Percentiles rank a stretch among this genome's conserved stretches.
These are phyloP conservation scores for Anthracocystis setariae DNA, from an alignment of 1,284 basidiomycete species.

Conservation along the genomic window DNA sequence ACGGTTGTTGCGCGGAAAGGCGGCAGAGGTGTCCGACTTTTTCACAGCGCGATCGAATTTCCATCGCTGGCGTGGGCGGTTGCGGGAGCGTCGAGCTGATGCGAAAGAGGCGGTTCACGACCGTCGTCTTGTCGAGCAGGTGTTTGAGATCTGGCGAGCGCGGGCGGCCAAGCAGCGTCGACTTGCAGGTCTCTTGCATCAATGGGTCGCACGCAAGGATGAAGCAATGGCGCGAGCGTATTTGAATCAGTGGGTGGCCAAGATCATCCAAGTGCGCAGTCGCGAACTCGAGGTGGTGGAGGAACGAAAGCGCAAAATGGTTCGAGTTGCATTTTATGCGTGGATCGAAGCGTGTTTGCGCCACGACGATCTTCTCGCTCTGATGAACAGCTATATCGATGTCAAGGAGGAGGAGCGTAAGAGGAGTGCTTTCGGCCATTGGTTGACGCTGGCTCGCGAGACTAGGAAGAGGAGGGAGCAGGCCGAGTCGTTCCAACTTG, in stretches of 20 bases:
- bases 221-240: constrained; percentile 8
- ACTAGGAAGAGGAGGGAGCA: constrained; percentile 21
- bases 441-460: constrained; percentile 27
- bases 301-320: constrained; percentile 22
- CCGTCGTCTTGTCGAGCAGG: constrained; percentile 17
- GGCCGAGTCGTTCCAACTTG: constrained; percentile 10
- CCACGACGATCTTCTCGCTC: constrained; percentile 47
- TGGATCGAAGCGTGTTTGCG: constrained; percentile 52
- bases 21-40: constrained; percentile 11
- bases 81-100: constrained; percentile 18
- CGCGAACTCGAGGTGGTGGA: constrained; percentile 39
- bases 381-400: constrained; percentile 54
- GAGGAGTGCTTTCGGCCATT: constrained; percentile 24
- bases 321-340: constrained; percentile 36
- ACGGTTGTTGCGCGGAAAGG: constrained; percentile 11
- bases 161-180: constrained; percentile 24
- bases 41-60: constrained; percentile 21
- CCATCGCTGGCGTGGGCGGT: constrained; percentile 18
- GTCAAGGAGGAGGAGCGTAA: constrained; percentile 44
- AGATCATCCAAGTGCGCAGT: constrained; percentile 44
- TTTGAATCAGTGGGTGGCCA: constrained; percentile 35
- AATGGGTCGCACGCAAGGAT: constrained; percentile 10
- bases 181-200: constrained; percentile 12
- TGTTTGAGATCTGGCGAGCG: constrained; percentile 40
- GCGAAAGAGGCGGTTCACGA: constrained; percentile 13